A percentile compares a stretch with the other conserved stretches of the same genome.
Evolutionary conservation across 192 early-diverging fungal genomes (phyloP).

Genomic region (Backusella psychrophila): DNA sequence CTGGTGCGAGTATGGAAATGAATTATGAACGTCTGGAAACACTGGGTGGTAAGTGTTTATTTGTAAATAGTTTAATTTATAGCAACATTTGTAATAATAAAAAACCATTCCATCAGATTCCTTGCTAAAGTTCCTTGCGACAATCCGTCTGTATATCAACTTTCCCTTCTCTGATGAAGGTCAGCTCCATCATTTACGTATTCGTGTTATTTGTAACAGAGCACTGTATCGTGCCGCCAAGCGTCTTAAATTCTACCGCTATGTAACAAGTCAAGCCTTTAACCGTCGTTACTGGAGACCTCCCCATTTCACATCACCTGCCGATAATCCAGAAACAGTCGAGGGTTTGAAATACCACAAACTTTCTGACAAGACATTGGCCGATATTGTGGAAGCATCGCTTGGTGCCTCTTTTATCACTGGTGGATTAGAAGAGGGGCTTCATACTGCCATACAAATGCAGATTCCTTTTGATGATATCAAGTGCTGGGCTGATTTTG

Average conservation of each 20-base stretch:
- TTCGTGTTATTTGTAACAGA: constrained; percentile 72
- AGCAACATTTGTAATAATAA: too few relatives aligned
- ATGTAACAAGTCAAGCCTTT: constrained; percentile 65
- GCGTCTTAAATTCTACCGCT: constrained; percentile 50
- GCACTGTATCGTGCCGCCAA: constrained; percentile 61
- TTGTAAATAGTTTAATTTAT: too few relatives aligned
- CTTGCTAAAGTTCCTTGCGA: constrained; percentile 76
- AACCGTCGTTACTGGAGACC: constrained; percentile 56
- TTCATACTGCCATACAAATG: constrained; percentile 54
- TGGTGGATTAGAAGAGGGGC: constrained; percentile 49
- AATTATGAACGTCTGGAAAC: constrained; percentile 90
- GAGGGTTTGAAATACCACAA: constrained; percentile 33
- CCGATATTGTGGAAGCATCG: constrained; percentile 83
- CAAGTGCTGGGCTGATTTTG: constrained; percentile 47
- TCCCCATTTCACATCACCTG: constrained; percentile 30
- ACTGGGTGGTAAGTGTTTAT: constrained; percentile 56
- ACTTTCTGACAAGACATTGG: constrained; percentile 83
- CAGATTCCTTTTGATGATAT: constrained; percentile 57
- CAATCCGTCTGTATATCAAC: constrained; percentile 72
- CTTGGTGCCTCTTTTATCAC: constrained; percentile 74
- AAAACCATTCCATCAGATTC: constrained; percentile 44
- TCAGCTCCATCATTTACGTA: constrained; percentile 68
- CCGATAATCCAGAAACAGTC: constrained; percentile 19
- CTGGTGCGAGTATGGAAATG: constrained; percentile 61
- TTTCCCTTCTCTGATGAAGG: constrained; percentile 80